Conservation (phyloP, 2,329 filamentous ascomycete genomes). For the Cladobotryum protrusum region DNA sequence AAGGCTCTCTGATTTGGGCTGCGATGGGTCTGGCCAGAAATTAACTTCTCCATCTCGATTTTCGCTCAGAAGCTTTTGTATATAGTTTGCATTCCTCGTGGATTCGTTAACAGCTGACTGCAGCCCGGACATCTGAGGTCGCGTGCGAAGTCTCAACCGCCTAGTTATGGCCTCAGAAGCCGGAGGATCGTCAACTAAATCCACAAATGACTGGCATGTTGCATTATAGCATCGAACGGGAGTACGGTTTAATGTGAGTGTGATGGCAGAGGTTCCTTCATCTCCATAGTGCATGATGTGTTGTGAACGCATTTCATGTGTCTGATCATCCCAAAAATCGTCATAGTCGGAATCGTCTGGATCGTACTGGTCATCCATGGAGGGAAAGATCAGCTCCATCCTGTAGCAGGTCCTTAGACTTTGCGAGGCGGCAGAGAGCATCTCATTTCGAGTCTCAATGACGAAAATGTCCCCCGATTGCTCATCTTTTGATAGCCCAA, state of each 20-base stretch:
- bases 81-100: background rate
- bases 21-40: constrained; percentile 19
- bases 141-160: constrained; percentile 37
- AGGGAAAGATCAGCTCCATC: constrained; percentile 42
- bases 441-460: constrained; percentile 64
- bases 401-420: constrained; percentile 62
- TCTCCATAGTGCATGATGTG: constrained; percentile 41
- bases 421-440: constrained; percentile 46
- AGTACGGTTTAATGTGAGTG: constrained; percentile 48
- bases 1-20: constrained; percentile 17
- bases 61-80: background rate
- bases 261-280: constrained; percentile 31
- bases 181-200: constrained; percentile 49
- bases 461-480: constrained; percentile 51
- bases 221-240: constrained; percentile 50
- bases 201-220: constrained; percentile 49
- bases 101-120: background rate
- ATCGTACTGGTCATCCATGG: background rate
- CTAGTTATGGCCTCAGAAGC: constrained; percentile 22
- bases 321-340: background rate
- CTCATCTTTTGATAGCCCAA: constrained; percentile 58
- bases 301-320: constrained; percentile 7
- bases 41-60: constrained; percentile 5
- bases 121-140: constrained; percentile 13
- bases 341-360: constrained; percentile 30